phyloP scores from a whole-genome alignment of 192 early-diverging fungal genomes.

The Coemansia sp. region DNA sequence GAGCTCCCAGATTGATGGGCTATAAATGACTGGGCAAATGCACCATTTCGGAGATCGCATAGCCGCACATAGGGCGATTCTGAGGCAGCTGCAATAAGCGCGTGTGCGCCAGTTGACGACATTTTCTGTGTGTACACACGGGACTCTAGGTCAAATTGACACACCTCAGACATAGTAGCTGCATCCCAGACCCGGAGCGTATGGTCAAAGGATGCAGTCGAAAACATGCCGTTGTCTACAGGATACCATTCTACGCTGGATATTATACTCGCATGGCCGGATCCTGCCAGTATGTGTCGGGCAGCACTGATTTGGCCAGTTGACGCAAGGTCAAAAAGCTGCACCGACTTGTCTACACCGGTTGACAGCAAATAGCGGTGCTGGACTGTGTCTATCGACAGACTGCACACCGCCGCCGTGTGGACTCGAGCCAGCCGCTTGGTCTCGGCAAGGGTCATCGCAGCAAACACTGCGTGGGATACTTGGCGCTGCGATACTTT shows the following conservation, averaged over 20 bases:
- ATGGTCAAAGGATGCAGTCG: conserved; percentile 70
- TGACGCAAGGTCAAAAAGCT: conserved; percentile 42
- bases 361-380: conserved; percentile 33
- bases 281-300: conserved; percentile 13
- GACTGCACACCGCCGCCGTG: conserved; percentile 28
- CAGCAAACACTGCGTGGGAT: conserved; percentile 12
- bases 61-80: conserved; percentile 66
- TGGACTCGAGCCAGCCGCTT: conserved; percentile 31
- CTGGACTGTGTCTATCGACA: conserved; percentile 30
- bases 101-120: conserved; percentile 71
- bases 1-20: conserved; percentile 62
- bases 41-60: conserved; percentile 62
- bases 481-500: conserved; percentile 4
- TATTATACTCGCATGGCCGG: conserved; percentile 63
- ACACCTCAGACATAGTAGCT: conserved; percentile 61
- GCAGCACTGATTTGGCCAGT: conserved; percentile 15
- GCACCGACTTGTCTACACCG: conserved; percentile 40
- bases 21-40: conserved; percentile 31
- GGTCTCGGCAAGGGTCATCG: conserved; percentile 28
- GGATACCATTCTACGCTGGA: conserved; percentile 78
- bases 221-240: conserved; percentile 80
- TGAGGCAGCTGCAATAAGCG: conserved; percentile 73
- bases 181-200: conserved; percentile 82
- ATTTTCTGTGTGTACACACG: conserved; percentile 68
- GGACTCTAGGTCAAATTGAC: conserved; percentile 64